Evolutionary conservation across 768 basidiomycete genomes (phyloP).

Genomic region (Hortiboletus campestris): DNA sequence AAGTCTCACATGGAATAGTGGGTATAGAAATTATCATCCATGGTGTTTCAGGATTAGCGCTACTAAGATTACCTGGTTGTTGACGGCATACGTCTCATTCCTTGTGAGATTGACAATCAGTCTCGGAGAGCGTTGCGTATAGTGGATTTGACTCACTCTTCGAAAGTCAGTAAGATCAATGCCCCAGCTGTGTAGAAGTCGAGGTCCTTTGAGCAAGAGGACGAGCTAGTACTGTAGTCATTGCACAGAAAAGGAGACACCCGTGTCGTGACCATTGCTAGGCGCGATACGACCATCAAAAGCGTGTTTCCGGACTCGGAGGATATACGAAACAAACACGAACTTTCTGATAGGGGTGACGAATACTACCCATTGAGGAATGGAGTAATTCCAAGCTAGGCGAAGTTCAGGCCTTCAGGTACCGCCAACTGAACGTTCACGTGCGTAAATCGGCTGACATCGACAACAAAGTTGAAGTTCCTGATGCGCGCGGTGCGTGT

Average conservation of each 20-base stretch:
- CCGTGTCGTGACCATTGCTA: conserved; percentile 59
- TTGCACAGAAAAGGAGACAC: conserved; percentile 42
- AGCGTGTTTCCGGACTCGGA: not conserved
- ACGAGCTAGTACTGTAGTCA: conserved; percentile 52
- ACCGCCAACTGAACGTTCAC: too few relatives aligned
- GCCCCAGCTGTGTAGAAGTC: conserved; percentile 43
- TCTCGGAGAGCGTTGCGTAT: not conserved
- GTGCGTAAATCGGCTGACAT: conserved; percentile 28
- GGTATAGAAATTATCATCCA: too few relatives aligned
- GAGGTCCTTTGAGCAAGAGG: conserved; percentile 46
- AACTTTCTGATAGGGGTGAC: conserved; percentile 51
- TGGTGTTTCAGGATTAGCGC: conserved; percentile 28
- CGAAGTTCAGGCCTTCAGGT: not conserved
- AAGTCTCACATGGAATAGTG: too few relatives aligned
- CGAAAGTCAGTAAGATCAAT: too few relatives aligned
- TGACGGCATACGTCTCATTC: conserved; percentile 30
- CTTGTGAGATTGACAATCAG: conserved; percentile 4
- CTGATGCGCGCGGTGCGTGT: conserved; percentile 44
- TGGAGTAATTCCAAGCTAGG: conserved; percentile 36
- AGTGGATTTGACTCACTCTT: not conserved
- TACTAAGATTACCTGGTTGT: conserved; percentile 50
- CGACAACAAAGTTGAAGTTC: conserved; percentile 61
- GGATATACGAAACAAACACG: not conserved
- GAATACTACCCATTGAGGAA: conserved; percentile 56
- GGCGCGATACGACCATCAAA: not conserved